Base-by-base conservation (phyloP, 2,329 filamentous ascomycete genomes). In the Helotiales sp. region DNA sequence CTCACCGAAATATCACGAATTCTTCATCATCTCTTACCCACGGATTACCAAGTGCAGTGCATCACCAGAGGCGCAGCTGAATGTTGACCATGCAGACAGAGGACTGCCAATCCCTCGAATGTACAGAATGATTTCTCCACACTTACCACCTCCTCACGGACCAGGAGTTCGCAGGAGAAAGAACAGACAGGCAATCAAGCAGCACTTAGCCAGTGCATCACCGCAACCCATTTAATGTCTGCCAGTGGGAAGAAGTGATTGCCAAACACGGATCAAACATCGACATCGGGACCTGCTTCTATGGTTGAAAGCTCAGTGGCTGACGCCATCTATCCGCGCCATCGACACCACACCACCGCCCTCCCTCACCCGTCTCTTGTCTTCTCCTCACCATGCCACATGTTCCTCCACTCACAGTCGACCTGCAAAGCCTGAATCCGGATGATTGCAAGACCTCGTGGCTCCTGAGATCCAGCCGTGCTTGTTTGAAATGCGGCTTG, bases 201-300 rank as follows among this genome's bases (percentile, higher is more conserved):
- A n/a, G n/a, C n/a, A n/a, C n/a, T n/a, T n/a, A 32, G 28, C 7
- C 50, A 34, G 22, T 59, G 55, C 55, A 45, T 45, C 55, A 30
- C 28, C 8, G 22, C 32, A 24, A 15, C 7, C 55, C 55, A 30
- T 34, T 5, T 3, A 57, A 57, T 10, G 32, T 37, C 30, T 57
- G n/a, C 52, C 52, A 37, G 28, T 57, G 30, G 52, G 5, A 59
- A 20, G 22, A 64, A 59, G 47, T 61, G 49, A 65, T 59, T 68
- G 63, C 68, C 66, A 70, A 71, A 71, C 71, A 60, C 47, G 61
- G 34, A 30, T 71, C 71, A 70, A 71, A 71, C 68, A 20, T 58
- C 20, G 10, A 20, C 30, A 20, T 59, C 20, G 32, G 52, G 32
- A 57, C 20, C 30, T 24, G n/a, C 52, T 57, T 37, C 20, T 34